Conservation (phyloP, 768 basidiomycete genomes). For the Tulasnella sp. region DNA sequence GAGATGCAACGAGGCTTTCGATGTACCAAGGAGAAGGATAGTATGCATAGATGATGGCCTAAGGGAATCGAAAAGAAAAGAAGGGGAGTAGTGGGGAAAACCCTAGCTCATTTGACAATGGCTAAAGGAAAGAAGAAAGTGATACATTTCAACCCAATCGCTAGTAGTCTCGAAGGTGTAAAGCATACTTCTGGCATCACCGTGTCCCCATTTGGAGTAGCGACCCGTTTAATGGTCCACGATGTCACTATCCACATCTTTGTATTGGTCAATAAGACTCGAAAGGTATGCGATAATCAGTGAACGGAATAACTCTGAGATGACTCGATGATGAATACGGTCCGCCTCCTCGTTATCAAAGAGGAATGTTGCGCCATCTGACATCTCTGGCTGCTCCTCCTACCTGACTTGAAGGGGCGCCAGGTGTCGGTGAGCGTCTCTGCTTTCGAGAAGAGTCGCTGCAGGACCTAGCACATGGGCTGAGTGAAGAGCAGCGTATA, state of each 20-base stretch:
- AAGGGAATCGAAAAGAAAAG: neutral
- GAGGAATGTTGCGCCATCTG: neutral
- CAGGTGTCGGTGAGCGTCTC: conserved; percentile 24
- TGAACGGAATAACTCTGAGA: conserved; percentile 6
- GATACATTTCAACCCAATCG: conserved; percentile 29
- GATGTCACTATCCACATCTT: neutral
- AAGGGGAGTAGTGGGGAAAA: too few species aligned
- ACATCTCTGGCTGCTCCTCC: neutral
- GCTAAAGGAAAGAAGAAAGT: too few species aligned
- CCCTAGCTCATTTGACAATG: too few species aligned
- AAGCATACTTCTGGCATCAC: conserved; percentile 24
- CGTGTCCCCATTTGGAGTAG: conserved; percentile 31
- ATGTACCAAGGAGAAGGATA: conserved; percentile 53
- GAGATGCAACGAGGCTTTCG: conserved; percentile 34
- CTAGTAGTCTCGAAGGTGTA: conserved; percentile 17
- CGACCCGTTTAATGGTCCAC: conserved; percentile 12
- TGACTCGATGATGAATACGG: neutral
- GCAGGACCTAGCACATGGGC: neutral
- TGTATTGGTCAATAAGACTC: neutral
- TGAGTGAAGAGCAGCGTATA: conserved; percentile 36
- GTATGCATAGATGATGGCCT: conserved; percentile 62
- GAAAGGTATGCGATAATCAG: neutral
- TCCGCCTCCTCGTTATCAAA: neutral
- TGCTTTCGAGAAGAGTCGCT: conserved; percentile 15
- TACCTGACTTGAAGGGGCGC: neutral